phyloP scores from a whole-genome alignment of 169 alveolate species.

The Miamiensis avidus region DNA sequence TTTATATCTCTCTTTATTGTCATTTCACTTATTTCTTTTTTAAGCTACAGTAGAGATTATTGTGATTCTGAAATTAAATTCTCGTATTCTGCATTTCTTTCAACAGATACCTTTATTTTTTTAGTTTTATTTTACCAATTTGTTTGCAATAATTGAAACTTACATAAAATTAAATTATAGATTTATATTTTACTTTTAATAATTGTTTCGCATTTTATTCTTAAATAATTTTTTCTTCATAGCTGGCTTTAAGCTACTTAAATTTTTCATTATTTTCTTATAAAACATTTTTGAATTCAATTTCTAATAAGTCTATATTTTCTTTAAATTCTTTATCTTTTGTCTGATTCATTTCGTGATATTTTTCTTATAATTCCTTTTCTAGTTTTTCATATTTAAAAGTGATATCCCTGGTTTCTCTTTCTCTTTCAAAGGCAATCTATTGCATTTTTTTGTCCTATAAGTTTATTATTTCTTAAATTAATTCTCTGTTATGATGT shows the following conservation, averaged over 20 bases:
- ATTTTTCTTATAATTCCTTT: background rate
- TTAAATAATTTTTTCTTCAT: conserved; percentile 15
- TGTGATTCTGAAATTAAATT: conserved; percentile 5
- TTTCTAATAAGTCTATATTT: conserved; percentile 9
- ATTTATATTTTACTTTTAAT: background rate
- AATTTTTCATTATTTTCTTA: conserved; percentile 20
- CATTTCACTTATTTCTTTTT: conserved; percentile 12
- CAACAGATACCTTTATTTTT: background rate
- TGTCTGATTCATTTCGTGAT: background rate
- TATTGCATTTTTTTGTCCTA: background rate
- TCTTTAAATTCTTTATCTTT: conserved; percentile 25
- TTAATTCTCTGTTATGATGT: background rate
- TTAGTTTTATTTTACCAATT: too few relatives aligned
- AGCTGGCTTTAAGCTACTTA: conserved; percentile 1
- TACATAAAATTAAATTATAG: too few relatives aligned
- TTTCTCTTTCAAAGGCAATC: background rate
- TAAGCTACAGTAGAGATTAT: background rate
- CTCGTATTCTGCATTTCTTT: conserved; percentile 8
- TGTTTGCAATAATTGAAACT: too few relatives aligned
- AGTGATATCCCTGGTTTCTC: background rate
- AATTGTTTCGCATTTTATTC: conserved; percentile 10
- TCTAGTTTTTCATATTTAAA: background rate
- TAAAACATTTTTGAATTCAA: conserved; percentile 17
- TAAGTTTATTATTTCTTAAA: background rate
- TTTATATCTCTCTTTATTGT: conserved; percentile 4